phyloP scores from a whole-genome alignment of 495 filamentous ascomycete species.

The Podospora fimiseda region DNA sequence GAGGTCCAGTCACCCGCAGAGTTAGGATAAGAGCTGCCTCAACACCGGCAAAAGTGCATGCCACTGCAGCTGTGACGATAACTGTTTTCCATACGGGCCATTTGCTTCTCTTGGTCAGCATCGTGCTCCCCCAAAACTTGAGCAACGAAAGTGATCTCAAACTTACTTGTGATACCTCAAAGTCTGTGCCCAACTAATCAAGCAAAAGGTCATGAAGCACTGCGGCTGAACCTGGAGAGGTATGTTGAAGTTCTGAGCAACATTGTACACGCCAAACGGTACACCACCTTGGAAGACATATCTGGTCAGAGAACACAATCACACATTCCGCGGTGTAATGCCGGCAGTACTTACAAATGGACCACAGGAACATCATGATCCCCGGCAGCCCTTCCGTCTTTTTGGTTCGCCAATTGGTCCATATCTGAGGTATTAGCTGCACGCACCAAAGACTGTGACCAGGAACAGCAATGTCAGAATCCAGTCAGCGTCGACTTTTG shows the following conservation, averaged over 20 bases:
- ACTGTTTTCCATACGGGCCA: constrained; percentile 48
- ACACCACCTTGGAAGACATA: constrained; percentile 31
- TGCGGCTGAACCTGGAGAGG: constrained; percentile 71
- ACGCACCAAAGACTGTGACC: constrained; percentile 41
- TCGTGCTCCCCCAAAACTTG: too few species aligned
- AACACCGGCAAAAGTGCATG: constrained; percentile 47
- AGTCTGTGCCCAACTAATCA: constrained; percentile 62
- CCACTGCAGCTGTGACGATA: constrained; percentile 33
- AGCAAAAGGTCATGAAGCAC: constrained; percentile 56
- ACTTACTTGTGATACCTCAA: constrained; percentile 56
- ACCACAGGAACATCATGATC: constrained; percentile 72
- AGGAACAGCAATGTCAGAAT: neutral
- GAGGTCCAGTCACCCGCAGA: too few species aligned
- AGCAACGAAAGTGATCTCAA: neutral
- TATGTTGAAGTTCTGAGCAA: constrained; percentile 62
- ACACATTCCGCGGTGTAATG: neutral
- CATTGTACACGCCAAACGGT: constrained; percentile 40
- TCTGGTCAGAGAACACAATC: constrained; percentile 2
- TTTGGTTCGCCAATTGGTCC: constrained; percentile 65
- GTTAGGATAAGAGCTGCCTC: constrained; percentile 59
- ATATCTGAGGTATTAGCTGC: constrained; percentile 51
- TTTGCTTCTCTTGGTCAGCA: too few species aligned
- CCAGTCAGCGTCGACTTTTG: too few species aligned
- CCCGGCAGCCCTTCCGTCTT: constrained; percentile 66
- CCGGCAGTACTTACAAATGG: constrained; percentile 47